These are phyloP conservation scores for Boechera stricta DNA, from an alignment of 345 rosid genomes.

Conservation along the genomic window DNA sequence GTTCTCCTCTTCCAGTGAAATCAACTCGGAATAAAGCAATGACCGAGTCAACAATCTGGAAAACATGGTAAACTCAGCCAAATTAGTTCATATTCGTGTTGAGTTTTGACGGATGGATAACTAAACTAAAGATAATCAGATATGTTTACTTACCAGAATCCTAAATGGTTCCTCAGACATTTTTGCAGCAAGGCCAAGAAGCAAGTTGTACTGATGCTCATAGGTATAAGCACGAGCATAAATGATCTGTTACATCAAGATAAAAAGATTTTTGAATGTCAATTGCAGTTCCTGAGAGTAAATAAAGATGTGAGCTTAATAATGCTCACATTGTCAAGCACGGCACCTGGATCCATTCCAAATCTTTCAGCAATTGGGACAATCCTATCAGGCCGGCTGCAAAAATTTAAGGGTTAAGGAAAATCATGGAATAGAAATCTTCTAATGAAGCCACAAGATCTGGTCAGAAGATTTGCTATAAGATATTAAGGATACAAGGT, in stretches of 20 bases:
- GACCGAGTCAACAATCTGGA: slow-evolving; percentile 82
- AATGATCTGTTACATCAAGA: slow-evolving; percentile 66
- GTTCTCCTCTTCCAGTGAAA: slow-evolving; percentile 93
- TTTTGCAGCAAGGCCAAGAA: slow-evolving; percentile 92
- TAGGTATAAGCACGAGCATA: slow-evolving; percentile 92
- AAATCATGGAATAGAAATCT: slow-evolving; percentile 19
- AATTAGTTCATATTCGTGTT: slow-evolving; percentile 16
- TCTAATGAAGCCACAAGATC: slow-evolving; percentile 20
- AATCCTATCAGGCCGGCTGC: slow-evolving; percentile 86
- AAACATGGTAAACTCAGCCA: slow-evolving; percentile 18
- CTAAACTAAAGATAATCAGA: neutral
- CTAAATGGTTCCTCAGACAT: slow-evolving; percentile 94
- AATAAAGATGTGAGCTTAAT: neutral
- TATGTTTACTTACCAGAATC: slow-evolving; percentile 60
- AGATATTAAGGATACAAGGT: slow-evolving; percentile 72
- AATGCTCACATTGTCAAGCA: slow-evolving; percentile 80
- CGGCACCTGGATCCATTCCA: slow-evolving; percentile 97
- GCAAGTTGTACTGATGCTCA: slow-evolving; percentile 86
- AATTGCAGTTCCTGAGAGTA: neutral
- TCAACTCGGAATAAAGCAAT: slow-evolving; percentile 87
- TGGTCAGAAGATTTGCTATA: slow-evolving; percentile 1
- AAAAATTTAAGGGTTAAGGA: slow-evolving; percentile 47
- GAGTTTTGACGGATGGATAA: neutral
- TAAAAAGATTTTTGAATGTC: slow-evolving; percentile 14
- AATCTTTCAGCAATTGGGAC: slow-evolving; percentile 96